Conservation (phyloP, 2,329 filamentous ascomycete genomes). For the Parasarocladium wereldwijsianum region DNA sequence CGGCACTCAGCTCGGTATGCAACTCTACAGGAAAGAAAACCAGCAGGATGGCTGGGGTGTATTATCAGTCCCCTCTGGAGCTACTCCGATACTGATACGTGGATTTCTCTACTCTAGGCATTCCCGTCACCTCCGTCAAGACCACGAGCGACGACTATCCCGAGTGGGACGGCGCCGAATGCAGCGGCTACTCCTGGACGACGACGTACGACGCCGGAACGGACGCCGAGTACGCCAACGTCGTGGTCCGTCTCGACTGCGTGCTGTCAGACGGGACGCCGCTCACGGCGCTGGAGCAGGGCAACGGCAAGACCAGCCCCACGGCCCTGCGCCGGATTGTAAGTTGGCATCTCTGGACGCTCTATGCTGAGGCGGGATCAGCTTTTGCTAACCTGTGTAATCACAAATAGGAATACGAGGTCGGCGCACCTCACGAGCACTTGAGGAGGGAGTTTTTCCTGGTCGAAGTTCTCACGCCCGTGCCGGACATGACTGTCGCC, state of each 20-base stretch:
- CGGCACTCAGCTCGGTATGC: slow-evolving; percentile 1
- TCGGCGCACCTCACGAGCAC: slow-evolving; percentile 2
- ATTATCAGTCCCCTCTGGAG: not conserved
- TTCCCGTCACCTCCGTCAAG: not conserved
- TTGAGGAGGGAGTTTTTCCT: not conserved
- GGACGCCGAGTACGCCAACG: not conserved
- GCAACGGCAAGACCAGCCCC: not conserved
- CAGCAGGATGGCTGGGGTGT: not conserved
- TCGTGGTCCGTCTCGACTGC: not conserved
- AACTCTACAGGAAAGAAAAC: not conserved
- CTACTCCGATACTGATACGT: too few relatives aligned
- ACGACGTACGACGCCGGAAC: slow-evolving; percentile 1
- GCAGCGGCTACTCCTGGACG: slow-evolving; percentile 1
- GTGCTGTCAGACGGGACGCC: not conserved
- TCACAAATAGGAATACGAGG: not conserved
- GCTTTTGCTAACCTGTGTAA: not conserved
- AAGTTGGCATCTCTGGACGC: not conserved
- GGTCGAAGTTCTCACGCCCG: slow-evolving; percentile 1
- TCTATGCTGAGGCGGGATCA: too few relatives aligned
- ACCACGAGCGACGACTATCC: not conserved
- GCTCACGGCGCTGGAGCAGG: not conserved
- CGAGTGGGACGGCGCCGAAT: not conserved
- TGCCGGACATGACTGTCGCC: not conserved
- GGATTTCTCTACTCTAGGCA: too few relatives aligned
- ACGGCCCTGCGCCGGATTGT: not conserved